Base-by-base conservation (phyloP, 352 stramenopile species). In the Peronospora destructor region DNA sequence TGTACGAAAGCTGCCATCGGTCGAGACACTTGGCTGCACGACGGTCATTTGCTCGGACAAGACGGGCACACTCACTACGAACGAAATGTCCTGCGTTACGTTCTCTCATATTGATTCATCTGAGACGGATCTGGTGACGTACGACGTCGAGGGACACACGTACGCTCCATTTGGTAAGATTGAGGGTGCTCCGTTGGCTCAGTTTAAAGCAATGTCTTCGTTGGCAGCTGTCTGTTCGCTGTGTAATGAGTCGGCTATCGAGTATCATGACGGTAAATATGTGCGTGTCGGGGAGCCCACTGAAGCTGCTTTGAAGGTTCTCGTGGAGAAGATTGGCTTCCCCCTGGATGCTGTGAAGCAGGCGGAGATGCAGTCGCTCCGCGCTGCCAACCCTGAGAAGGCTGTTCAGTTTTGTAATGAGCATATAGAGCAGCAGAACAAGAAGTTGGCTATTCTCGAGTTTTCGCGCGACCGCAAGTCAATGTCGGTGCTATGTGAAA, bases 21-120 rank as follows among this genome's bases (percentile, higher is more conserved):
- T 99, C 1, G 97, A 99, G 80, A 98, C 95, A 17, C 73, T 99
- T 9, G 96, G 96, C 12, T 99, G 92, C 73, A 97, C 90, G 25
- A 94, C 82, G 0, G 86, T 97, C 5, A 97, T 98, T 64, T 97
- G 91, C 64, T 96, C 84, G 39, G 92, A 91, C 66, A 94, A 90
- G 73, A 95, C 82, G 11, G 96, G 96, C 10, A 99, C 95, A 34
- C 73, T 99, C 4, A 99, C 96, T 2, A 98, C 89, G 14, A 99
- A 99, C 73, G 85, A 98, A 73, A 99, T 99, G 97, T 90, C 81
- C 19, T 88, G 75, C 35, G 59, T 90, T 12, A 90, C 73, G 37
- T 91, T 94, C 49, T 77, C 74, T 49, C 77, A 91, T 57, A 47
- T 70, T 1, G 79, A 79, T 29, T 69, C 54, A 48, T 61, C 60